A percentile compares a stretch with the other conserved stretches of the same genome.
Evolutionary conservation across 352 stramenopile genomes (phyloP).

Genomic region (Hyaloperonospora arabidopsidis): DNA sequence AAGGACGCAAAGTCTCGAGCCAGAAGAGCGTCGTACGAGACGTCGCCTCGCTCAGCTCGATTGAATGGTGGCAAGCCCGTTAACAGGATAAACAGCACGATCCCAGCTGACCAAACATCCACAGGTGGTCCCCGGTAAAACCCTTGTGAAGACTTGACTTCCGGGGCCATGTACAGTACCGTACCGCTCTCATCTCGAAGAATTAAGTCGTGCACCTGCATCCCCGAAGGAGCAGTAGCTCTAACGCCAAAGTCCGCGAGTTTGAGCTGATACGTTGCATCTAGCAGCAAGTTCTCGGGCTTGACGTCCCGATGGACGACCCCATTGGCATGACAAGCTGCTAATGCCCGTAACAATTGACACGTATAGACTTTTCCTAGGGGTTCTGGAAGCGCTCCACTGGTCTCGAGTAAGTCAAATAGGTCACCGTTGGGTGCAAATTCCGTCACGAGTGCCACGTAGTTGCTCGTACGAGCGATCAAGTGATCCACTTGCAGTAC

Average conservation of each 20-base stretch:
- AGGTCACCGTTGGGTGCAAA: conserved; percentile 72
- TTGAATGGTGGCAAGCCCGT: conserved; percentile 86
- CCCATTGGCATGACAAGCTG: conserved; percentile 61
- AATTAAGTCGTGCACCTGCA: conserved; percentile 19
- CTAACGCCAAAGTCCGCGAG: conserved; percentile 91
- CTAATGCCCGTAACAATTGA: conserved; percentile 62
- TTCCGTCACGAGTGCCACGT: conserved; percentile 71
- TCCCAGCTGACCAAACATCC: conserved; percentile 85
- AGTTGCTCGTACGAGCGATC: conserved; percentile 41
- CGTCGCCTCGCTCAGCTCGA: conserved; percentile 55
- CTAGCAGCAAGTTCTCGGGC: conserved; percentile 87
- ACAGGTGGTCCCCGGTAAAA: conserved; percentile 76
- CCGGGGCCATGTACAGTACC: conserved; percentile 82
- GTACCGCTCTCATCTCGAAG: conserved; percentile 68
- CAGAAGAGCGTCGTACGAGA: conserved; percentile 65
- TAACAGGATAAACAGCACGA: conserved; percentile 89
- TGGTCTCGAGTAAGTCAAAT: conserved; percentile 76
- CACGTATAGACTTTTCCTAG: conserved; percentile 64
- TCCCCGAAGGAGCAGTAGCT: conserved; percentile 36
- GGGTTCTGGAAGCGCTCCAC: conserved; percentile 47
- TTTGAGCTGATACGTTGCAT: conserved; percentile 76
- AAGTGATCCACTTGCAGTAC: conserved; percentile 40
- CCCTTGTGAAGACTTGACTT: conserved; percentile 46
- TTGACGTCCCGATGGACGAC: conserved; percentile 87
- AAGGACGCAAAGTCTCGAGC: conserved; percentile 44